These are phyloP conservation scores for Candida ipomoeae DNA, from an alignment of 805 yeast genomes.

Conservation along the genomic window DNA sequence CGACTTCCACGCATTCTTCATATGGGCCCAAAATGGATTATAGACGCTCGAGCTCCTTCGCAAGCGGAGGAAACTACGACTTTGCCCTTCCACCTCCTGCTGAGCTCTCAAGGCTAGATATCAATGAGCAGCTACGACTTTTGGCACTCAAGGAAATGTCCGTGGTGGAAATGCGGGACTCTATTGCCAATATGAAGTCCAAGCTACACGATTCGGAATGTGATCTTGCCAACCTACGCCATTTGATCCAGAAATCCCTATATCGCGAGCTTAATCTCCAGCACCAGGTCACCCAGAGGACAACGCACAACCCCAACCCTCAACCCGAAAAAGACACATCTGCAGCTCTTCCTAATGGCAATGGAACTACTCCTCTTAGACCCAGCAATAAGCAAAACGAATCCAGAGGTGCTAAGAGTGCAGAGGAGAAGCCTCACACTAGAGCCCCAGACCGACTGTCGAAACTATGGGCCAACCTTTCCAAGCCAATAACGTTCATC, in stretches of 20 bases:
- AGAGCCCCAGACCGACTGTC: slow-evolving; percentile 6
- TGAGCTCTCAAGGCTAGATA: slow-evolving; percentile 24
- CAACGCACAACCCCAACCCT: not conserved
- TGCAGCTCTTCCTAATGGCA: not conserved
- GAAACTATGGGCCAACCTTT: slow-evolving; percentile 23
- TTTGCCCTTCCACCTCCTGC: slow-evolving; percentile 30
- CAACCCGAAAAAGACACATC: not conserved
- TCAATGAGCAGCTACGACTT: slow-evolving; percentile 53
- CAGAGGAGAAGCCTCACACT: not conserved
- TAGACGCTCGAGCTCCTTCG: not conserved
- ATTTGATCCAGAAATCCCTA: slow-evolving; percentile 43
- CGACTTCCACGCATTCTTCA: not conserved
- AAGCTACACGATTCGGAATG: slow-evolving; percentile 40
- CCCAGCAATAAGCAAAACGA: not conserved
- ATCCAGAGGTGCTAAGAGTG: not conserved
- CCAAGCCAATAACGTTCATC: slow-evolving; percentile 56
- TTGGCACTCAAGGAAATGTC: slow-evolving; percentile 69
- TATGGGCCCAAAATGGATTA: not conserved
- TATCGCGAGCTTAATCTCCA: slow-evolving; percentile 34
- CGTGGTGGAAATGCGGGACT: slow-evolving; percentile 58
- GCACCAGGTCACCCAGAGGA: not conserved
- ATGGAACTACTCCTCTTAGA: not conserved
- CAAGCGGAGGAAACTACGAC: slow-evolving; percentile 13
- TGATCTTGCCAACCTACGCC: slow-evolving; percentile 50
- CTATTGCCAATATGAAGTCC: slow-evolving; percentile 41